A percentile compares a stretch with the other conserved stretches of the same genome.
Evolutionary conservation across 257 asterid species (phyloP).

Genomic region (Coffea eugenioides): DNA sequence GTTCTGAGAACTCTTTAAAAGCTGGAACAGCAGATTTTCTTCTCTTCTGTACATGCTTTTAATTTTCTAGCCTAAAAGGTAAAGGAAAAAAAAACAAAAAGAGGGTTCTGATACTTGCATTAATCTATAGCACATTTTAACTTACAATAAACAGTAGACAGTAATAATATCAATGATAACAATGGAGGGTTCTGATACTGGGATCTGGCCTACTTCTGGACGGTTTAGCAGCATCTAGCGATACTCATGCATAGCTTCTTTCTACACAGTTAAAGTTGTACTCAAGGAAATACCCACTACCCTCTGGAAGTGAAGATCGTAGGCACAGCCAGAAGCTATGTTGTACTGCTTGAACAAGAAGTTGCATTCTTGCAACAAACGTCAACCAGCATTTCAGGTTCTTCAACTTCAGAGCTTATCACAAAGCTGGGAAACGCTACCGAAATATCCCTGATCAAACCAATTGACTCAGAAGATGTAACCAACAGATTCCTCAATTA

Average conservation of each 20-base stretch:
- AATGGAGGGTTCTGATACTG: background rate
- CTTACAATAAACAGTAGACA: too few relatives aligned
- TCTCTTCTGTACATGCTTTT: too few relatives aligned
- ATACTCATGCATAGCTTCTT: background rate
- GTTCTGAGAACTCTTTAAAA: too few relatives aligned
- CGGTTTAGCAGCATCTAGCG: background rate
- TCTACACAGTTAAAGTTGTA: background rate
- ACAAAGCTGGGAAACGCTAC: conserved; percentile 86
- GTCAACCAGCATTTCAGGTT: conserved; percentile 41
- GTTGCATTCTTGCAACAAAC: background rate
- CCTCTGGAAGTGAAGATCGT: background rate
- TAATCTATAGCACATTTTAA: too few relatives aligned
- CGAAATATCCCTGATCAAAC: conserved; percentile 60
- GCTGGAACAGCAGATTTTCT: too few relatives aligned
- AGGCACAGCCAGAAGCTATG: background rate
- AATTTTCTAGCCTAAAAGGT: too few relatives aligned
- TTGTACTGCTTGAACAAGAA: background rate
- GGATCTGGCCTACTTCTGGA: background rate
- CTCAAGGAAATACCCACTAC: background rate
- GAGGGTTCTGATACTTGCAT: background rate
- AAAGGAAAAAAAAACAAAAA: too few relatives aligned
- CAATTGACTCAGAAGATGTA: background rate
- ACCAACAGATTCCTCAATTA: background rate
- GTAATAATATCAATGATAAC: too few relatives aligned
- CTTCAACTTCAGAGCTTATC: conserved; percentile 52